These are phyloP conservation scores for Nicotiana sylvestris DNA, from an alignment of 257 asterid species.

Conservation along the genomic window DNA sequence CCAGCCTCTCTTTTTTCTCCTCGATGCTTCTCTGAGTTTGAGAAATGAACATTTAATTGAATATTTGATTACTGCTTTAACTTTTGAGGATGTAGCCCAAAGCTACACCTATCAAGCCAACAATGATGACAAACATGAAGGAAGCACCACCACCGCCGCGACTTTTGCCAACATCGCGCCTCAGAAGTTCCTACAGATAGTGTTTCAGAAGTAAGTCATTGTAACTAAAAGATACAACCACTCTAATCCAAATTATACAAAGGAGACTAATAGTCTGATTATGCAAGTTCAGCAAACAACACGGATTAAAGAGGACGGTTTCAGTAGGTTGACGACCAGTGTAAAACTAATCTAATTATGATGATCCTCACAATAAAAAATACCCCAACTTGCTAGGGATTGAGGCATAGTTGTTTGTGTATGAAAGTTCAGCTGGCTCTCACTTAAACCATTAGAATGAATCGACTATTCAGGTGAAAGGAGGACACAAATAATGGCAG, in stretches of 20 bases:
- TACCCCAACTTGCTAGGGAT: not conserved
- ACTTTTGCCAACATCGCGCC: slow-evolving; percentile 12
- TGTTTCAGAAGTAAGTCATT: not conserved
- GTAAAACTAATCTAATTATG: not conserved
- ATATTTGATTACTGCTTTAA: slow-evolving; percentile 26
- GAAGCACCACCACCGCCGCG: slow-evolving; percentile 18
- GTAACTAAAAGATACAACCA: not conserved
- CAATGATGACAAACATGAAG: slow-evolving; percentile 18
- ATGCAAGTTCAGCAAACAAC: not conserved
- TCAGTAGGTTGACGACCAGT: not conserved
- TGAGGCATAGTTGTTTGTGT: not conserved
- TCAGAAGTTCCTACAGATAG: slow-evolving; percentile 17
- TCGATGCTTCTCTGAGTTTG: slow-evolving; percentile 5
- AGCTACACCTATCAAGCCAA: slow-evolving; percentile 24
- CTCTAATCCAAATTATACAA: not conserved
- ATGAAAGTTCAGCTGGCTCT: not conserved
- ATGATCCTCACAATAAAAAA: not conserved
- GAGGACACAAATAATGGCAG: not conserved
- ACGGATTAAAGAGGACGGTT: not conserved
- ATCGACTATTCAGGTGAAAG: not conserved
- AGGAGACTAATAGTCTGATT: not conserved
- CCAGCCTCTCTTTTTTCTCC: not conserved
- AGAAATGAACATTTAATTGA: not conserved
- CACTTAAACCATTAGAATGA: not conserved
- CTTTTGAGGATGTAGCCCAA: slow-evolving; percentile 32